Percentiles rank a stretch among this genome's conserved stretches.
Evolutionary conservation across 768 basidiomycete genomes (phyloP).

Genomic region (Dacryopinax spathularia): DNA sequence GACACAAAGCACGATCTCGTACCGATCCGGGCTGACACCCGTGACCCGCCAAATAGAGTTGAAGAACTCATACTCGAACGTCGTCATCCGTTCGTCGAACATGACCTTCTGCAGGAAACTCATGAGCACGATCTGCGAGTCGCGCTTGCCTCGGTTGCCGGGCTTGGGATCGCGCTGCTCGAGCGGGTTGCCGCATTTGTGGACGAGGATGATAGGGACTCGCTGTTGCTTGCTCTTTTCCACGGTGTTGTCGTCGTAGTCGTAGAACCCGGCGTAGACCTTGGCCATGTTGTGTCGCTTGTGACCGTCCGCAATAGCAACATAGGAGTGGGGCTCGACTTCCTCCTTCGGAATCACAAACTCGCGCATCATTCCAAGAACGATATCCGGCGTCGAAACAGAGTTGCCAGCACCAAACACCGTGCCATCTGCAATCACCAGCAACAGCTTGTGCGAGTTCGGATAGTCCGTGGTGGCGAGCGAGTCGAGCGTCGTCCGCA

Average conservation of each 20-base stretch:
- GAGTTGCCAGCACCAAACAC: constrained; percentile 89
- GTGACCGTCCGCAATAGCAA: constrained; percentile 98
- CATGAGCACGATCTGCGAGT: constrained; percentile 97
- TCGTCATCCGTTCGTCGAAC: constrained; percentile 99
- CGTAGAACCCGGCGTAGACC: constrained; percentile 94
- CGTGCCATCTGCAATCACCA: constrained; percentile 96
- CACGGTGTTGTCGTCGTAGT: constrained; percentile 79
- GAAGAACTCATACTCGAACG: constrained; percentile 99
- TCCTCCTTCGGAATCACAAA: constrained; percentile 65
- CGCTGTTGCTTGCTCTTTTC: constrained; percentile 91
- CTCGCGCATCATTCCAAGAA: constrained; percentile 93
- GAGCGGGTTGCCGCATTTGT: constrained; percentile 86
- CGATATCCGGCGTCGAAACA: constrained; percentile 85
- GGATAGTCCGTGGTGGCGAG: constrained; percentile 97
- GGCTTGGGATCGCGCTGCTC: constrained; percentile 85
- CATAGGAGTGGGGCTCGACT: constrained; percentile 88
- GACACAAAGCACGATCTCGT: constrained; percentile 88
- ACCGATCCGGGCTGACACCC: constrained; percentile 89
- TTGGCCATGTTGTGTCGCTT: constrained; percentile 99
- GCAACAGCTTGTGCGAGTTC: constrained; percentile 88
- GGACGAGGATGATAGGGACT: constrained; percentile 88
- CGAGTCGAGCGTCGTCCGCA: constrained; percentile 95
- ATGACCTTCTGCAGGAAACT: constrained; percentile 96
- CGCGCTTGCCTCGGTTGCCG: constrained; percentile 96
- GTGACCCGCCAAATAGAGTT: constrained; percentile 93